phyloP scores from a whole-genome alignment of 2,329 filamentous ascomycete genomes.

The Chaetomium sp. region DNA sequence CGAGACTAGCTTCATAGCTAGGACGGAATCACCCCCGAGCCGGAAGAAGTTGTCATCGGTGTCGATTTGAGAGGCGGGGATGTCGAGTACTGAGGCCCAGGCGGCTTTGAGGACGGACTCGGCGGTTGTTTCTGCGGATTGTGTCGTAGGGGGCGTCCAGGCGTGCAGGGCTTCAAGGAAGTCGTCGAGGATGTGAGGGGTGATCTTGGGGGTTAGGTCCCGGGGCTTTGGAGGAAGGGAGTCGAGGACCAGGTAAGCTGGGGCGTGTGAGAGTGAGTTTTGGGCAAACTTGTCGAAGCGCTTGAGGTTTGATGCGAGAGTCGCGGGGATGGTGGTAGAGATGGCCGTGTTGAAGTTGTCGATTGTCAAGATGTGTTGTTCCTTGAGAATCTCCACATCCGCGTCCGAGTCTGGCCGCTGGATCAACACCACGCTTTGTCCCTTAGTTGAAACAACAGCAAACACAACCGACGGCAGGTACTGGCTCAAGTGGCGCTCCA shows the following conservation, averaged over 20 bases:
- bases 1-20: slow-evolving; percentile 37
- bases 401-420: no score
- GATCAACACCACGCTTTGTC: no score
- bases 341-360: background rate
- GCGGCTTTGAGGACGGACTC: slow-evolving; percentile 23
- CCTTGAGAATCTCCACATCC: no score
- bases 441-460: slow-evolving; percentile 23
- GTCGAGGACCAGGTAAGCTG: slow-evolving; percentile 36
- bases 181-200: slow-evolving; percentile 18
- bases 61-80: slow-evolving; percentile 27
- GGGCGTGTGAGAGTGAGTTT: slow-evolving; percentile 40
- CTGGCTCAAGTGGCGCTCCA: slow-evolving; percentile 33
- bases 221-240: slow-evolving; percentile 30
- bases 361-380: no score
- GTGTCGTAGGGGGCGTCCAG: slow-evolving; percentile 30
- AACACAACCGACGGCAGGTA: slow-evolving; percentile 29
- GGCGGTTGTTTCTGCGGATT: slow-evolving; percentile 13
- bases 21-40: slow-evolving; percentile 30
- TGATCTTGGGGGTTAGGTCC: slow-evolving; percentile 26
- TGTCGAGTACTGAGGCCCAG: slow-evolving; percentile 33
- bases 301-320: slow-evolving; percentile 31
- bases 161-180: slow-evolving; percentile 23
- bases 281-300: slow-evolving; percentile 37
- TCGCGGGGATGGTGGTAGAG: slow-evolving; percentile 22
- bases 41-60: slow-evolving; percentile 34